Base-by-base conservation (phyloP, 805 yeast genomes). In the Millerozyma acaciae region DNA sequence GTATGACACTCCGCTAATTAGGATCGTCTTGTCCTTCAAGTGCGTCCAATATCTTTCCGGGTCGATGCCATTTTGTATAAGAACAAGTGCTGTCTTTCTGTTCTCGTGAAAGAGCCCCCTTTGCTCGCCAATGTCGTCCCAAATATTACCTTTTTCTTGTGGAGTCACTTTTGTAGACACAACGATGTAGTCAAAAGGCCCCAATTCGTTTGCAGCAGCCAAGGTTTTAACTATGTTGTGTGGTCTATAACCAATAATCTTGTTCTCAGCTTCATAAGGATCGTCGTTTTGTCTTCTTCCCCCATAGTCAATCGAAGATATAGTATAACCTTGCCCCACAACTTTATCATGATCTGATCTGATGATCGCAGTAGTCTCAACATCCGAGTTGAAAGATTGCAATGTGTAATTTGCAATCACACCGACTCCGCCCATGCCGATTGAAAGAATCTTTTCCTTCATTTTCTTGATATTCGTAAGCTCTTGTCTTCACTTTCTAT, bases 381-480 rank as follows among this genome's bases (percentile, higher is more conserved):
- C 49, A 2, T 55, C 37, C 4, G 42, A 38, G 21, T 51, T 50
- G 34, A 38, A 48, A 26, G 51, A 50, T 35, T 47, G 45, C 21
- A 63, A 45, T 1, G 55, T 45, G 17, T 55, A 51, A 3, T 63
- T 60, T 2, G 60, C 57, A 17, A 60, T 50, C 6, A 51, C 39
- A 6, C 69, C 68, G 5, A 62, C 65, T 12, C 68, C 68, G 5
- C 68, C 69, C 3, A 59, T 46, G 4, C 69, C 68, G 16, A 62
- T 43, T 19, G 50, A 37, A 21, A 61, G 49, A 8, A 60, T 44
- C 32, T 45, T 53, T n/a, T 34, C 24, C 37, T 25, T 34, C n/a
- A 20, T 19, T 14, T n/a, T n/a, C n/a, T n/a, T n/a, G n/a, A n/a
- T n/a, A n/a, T n/a, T n/a, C n/a, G n/a, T n/a, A 8, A n/a, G n/a